A percentile compares a stretch with the other conserved stretches of the same genome.
Conservation (phyloP, 768 basidiomycete genomes). For the Termitomyces titanicus region DNA sequence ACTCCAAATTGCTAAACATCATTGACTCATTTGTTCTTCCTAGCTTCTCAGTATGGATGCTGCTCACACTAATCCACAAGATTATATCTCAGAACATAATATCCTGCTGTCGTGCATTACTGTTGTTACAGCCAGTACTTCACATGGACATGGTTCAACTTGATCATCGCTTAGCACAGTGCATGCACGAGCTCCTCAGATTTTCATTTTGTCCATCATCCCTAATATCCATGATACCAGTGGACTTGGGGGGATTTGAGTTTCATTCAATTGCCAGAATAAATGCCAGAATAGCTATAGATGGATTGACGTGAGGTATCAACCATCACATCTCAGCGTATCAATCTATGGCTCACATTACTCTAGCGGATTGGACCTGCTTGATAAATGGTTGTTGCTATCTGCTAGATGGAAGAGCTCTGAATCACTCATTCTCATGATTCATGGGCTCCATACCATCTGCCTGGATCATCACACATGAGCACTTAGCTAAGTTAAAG, state of each 20-base stretch:
- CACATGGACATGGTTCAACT: conserved; percentile 13
- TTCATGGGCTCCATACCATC: conserved; percentile 1
- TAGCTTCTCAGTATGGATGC: not conserved
- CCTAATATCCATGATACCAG: conserved; percentile 9
- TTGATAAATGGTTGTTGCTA: conserved; percentile 2
- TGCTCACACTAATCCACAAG: conserved; percentile 14
- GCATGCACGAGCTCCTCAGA: conserved; percentile 16
- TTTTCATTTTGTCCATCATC: conserved; percentile 20
- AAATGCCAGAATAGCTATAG: conserved; percentile 15
- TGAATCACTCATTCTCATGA: conserved; percentile 2
- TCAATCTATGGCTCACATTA: conserved; percentile 13
- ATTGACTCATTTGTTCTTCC: conserved; percentile 23
- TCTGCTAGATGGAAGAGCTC: conserved; percentile 1
- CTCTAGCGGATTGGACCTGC: conserved; percentile 17
- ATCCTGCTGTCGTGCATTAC: conserved; percentile 11
- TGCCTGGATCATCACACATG: conserved; percentile 15
- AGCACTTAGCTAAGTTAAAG: not conserved
- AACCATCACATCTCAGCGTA: conserved; percentile 21
- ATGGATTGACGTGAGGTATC: conserved; percentile 19
- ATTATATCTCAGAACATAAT: conserved; percentile 20
- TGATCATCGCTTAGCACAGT: conserved; percentile 9
- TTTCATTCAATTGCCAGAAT: conserved; percentile 19
- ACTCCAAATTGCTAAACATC: conserved; percentile 10
- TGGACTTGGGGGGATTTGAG: conserved; percentile 17
- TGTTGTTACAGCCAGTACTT: conserved; percentile 22